phyloP scores from a whole-genome alignment of 352 stramenopile genomes.

The Globisporangium nunn region DNA sequence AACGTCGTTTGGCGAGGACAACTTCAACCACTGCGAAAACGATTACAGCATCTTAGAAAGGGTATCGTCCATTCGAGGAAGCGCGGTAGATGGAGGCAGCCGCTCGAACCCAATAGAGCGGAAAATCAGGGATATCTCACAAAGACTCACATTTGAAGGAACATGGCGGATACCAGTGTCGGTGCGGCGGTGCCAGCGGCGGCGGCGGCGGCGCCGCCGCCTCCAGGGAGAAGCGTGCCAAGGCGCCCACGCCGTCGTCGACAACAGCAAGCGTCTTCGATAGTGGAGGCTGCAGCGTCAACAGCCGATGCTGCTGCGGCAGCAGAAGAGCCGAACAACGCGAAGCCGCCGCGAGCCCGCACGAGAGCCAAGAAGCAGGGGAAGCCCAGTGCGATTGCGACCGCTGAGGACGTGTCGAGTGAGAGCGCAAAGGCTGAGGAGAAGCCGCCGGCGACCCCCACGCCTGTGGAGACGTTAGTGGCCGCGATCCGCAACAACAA shows the following conservation, averaged over 20 bases:
- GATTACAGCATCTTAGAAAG: too few relatives aligned
- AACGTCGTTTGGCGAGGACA: background rate
- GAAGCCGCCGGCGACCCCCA: background rate
- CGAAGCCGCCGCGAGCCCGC: background rate
- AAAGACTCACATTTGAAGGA: too few relatives aligned
- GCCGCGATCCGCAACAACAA: slow-evolving; percentile 9
- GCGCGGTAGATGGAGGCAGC: too few relatives aligned
- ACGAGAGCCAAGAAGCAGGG: background rate
- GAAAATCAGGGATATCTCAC: too few relatives aligned
- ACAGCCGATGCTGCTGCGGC: background rate
- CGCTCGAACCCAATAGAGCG: too few relatives aligned
- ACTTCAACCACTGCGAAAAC: too few relatives aligned
- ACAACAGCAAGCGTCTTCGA: background rate
- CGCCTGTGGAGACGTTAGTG: slow-evolving; percentile 12
- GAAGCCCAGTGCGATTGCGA: background rate
- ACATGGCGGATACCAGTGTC: background rate
- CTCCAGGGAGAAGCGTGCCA: background rate
- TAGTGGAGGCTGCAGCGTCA: background rate
- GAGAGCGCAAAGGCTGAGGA: background rate
- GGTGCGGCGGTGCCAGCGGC: too few relatives aligned
- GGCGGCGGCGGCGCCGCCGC: too few relatives aligned
- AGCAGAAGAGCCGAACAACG: background rate
- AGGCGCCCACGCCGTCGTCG: background rate
- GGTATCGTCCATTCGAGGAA: too few relatives aligned
- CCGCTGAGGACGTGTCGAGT: background rate